phyloP scores from a whole-genome alignment of 1,284 basidiomycete species.

The Tilletia horrida region DNA sequence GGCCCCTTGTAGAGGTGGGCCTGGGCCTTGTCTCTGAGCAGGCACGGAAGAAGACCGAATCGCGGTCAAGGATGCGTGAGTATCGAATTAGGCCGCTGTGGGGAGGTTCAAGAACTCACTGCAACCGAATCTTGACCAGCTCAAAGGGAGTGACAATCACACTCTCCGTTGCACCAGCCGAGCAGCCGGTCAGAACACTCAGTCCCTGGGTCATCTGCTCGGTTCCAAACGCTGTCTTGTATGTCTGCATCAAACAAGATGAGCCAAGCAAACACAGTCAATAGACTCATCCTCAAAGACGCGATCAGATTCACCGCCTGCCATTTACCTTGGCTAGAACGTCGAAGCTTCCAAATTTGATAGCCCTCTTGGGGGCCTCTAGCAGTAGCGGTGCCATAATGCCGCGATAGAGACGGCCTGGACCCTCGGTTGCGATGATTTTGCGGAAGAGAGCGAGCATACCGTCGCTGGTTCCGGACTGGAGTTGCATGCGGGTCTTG shows the following conservation, averaged over 20 bases:
- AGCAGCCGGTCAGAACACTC: constrained; percentile 84
- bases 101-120: constrained; percentile 64
- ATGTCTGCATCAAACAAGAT: no score
- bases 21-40: constrained; percentile 28
- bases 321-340: no score
- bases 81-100: no score
- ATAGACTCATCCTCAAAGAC: no score
- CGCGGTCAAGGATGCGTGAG: no score
- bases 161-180: constrained; percentile 91
- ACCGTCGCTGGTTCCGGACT: constrained; percentile 65
- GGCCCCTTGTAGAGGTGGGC: constrained; percentile 66
- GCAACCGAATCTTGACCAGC: constrained; percentile 89
- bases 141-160: constrained; percentile 89
- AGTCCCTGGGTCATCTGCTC: constrained; percentile 81
- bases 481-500: constrained; percentile 96
- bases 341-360: constrained; percentile 69
- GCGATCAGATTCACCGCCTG: no score
- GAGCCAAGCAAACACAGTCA: no score
- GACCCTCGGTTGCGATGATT: constrained; percentile 77
- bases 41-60: not conserved
- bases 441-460: constrained; percentile 74
- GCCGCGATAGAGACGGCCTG: constrained; percentile 83
- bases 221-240: constrained; percentile 62
- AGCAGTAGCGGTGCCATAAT: constrained; percentile 88
- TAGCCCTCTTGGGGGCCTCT: constrained; percentile 95